Conservation (phyloP, 1,139 yeast species). For the Suhomyces ambrosiae region DNA sequence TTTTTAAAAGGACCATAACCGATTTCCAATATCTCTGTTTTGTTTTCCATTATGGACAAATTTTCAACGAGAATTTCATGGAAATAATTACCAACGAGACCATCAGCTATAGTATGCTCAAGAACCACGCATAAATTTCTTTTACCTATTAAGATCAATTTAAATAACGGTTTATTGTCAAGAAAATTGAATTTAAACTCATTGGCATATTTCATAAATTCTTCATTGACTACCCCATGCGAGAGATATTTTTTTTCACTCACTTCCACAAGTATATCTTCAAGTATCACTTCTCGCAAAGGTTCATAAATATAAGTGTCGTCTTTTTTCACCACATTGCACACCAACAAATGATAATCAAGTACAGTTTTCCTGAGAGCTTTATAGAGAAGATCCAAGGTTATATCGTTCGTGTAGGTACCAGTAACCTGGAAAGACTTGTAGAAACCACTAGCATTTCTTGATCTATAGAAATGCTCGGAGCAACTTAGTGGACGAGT, state of each 20-base stretch:
- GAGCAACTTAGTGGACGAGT: slow-evolving; percentile 31
- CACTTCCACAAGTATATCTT: slow-evolving; percentile 28
- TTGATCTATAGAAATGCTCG: slow-evolving; percentile 41
- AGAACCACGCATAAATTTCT: slow-evolving; percentile 31
- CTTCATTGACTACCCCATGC: slow-evolving; percentile 28
- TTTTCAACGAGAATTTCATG: slow-evolving; percentile 40
- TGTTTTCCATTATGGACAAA: slow-evolving; percentile 25
- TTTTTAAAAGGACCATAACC: slow-evolving; percentile 20
- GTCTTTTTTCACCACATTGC: slow-evolving; percentile 31
- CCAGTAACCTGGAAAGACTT: slow-evolving; percentile 40
- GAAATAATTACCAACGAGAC: slow-evolving; percentile 41
- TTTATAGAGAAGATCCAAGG: slow-evolving; percentile 20
- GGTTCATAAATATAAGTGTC: slow-evolving; percentile 26
- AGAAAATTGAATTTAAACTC: slow-evolving; percentile 27
- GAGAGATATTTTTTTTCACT: slow-evolving; percentile 17
- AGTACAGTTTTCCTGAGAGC: slow-evolving; percentile 37
- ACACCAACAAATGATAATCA: slow-evolving; percentile 38
- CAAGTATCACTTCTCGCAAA: slow-evolving; percentile 22
- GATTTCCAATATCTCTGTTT: slow-evolving; percentile 11
- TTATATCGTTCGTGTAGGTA: slow-evolving; percentile 31
- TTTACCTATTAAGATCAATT: slow-evolving; percentile 28
- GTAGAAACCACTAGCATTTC: slow-evolving; percentile 35
- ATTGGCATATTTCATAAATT: slow-evolving; percentile 30
- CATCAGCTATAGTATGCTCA: slow-evolving; percentile 49
- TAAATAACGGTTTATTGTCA: slow-evolving; percentile 34